These are phyloP conservation scores for Phylloporus arenicola DNA, from an alignment of 768 basidiomycete species.

Conservation along the genomic window DNA sequence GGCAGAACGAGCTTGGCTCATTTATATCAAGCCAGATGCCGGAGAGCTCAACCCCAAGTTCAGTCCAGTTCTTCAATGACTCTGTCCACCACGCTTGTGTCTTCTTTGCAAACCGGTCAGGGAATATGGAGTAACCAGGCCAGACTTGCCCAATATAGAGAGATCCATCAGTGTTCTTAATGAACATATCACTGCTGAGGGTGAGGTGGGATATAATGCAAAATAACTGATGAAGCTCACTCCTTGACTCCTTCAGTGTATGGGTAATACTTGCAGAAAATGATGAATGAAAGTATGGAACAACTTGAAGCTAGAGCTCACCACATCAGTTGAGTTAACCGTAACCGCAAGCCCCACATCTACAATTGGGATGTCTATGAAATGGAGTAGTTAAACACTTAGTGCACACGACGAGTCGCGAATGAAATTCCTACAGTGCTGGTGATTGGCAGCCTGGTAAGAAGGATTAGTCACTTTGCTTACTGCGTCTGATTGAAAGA, in stretches of 20 bases:
- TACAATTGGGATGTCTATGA: slow-evolving; percentile 61
- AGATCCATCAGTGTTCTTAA: slow-evolving; percentile 70
- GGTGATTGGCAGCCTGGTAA: slow-evolving; percentile 23
- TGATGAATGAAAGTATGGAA: background rate
- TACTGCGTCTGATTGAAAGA: slow-evolving; percentile 13
- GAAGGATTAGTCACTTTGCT: slow-evolving; percentile 1
- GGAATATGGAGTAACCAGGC: slow-evolving; percentile 72
- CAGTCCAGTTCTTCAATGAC: slow-evolving; percentile 50
- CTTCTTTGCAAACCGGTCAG: slow-evolving; percentile 55
- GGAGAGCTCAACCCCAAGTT: slow-evolving; percentile 49
- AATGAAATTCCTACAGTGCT: slow-evolving; percentile 22
- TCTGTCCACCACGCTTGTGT: slow-evolving; percentile 59
- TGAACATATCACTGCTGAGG: slow-evolving; percentile 50
- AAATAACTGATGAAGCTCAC: slow-evolving; percentile 30
- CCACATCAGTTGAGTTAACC: slow-evolving; percentile 56
- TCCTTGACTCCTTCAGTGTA: slow-evolving; percentile 56
- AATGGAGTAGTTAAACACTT: background rate
- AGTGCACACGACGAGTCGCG: background rate
- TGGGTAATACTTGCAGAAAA: slow-evolving; percentile 50
- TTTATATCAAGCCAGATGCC: slow-evolving; percentile 74
- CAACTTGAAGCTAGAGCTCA: slow-evolving; percentile 31
- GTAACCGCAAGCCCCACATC: slow-evolving; percentile 58
- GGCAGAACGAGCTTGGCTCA: slow-evolving; percentile 60
- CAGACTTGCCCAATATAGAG: slow-evolving; percentile 73
- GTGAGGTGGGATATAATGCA: background rate